These are phyloP conservation scores for Herpetomonas tarakana DNA, from an alignment of 208 protist species.

Conservation along the genomic window DNA sequence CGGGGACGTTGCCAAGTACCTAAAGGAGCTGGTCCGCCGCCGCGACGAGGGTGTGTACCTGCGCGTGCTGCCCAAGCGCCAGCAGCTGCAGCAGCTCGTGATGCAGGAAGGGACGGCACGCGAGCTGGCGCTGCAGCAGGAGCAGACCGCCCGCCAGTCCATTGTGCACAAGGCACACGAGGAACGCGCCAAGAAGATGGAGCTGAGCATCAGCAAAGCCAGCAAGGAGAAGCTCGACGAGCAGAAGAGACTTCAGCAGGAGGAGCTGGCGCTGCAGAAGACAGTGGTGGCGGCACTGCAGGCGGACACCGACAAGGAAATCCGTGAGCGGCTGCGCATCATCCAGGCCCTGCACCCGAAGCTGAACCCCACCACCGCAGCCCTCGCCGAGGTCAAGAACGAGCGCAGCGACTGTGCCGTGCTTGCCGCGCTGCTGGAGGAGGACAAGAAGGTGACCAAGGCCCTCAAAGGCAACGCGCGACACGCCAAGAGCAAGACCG, in stretches of 20 bases:
- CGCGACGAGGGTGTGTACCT: conserved; percentile 43
- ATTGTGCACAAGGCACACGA: conserved; percentile 49
- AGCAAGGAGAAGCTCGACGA: conserved; percentile 41
- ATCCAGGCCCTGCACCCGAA: conserved; percentile 57
- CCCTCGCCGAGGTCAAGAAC: conserved; percentile 45
- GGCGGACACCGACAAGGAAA: conserved; percentile 25
- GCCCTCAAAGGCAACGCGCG: conserved; percentile 51
- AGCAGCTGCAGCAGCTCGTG: conserved; percentile 51
- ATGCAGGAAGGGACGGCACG: conserved; percentile 44
- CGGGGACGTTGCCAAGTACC: conserved; percentile 44
- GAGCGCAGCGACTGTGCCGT: conserved; percentile 33
- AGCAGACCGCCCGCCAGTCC: conserved; percentile 30
- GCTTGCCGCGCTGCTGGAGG: conserved; percentile 60
- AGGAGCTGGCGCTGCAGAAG: conserved; percentile 50
- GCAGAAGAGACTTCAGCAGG: conserved; percentile 49
- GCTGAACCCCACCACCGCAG: conserved; percentile 27
- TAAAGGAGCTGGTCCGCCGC: conserved; percentile 51
- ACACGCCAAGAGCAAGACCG: conserved; percentile 47
- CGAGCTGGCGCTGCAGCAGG: conserved; percentile 42
- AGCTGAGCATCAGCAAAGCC: conserved; percentile 20
- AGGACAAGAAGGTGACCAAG: conserved; percentile 56
- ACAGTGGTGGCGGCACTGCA: conserved; percentile 10
- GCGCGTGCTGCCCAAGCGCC: conserved; percentile 57
- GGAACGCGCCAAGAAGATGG: conserved; percentile 34
- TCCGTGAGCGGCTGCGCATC: conserved; percentile 41